phyloP scores from a whole-genome alignment of 495 filamentous ascomycete genomes.

The Endocarpon pusillum region DNA sequence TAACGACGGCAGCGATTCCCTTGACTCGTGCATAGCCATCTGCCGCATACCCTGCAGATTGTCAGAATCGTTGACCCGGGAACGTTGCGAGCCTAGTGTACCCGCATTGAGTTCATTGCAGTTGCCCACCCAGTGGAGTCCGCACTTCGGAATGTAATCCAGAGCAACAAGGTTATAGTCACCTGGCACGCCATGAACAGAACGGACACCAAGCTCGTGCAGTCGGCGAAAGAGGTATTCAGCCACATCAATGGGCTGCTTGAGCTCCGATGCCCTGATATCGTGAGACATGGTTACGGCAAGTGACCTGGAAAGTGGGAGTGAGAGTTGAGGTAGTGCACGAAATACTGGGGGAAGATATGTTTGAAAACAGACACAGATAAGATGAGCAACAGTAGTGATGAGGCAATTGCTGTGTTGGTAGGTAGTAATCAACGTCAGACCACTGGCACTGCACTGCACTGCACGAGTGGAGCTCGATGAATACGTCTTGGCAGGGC shows the following conservation, averaged over 20 bases:
- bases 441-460: too few relatives aligned
- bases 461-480: too few relatives aligned
- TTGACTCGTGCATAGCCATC: constrained; percentile 58
- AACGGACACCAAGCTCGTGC: constrained; percentile 40
- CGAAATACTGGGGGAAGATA: too few relatives aligned
- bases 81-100: constrained; percentile 12
- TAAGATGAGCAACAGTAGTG: too few relatives aligned
- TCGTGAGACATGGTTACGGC: constrained; percentile 34
- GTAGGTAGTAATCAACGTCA: too few relatives aligned
- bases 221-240: constrained; percentile 49
- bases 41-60: constrained; percentile 43
- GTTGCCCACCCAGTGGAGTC: constrained; percentile 49
- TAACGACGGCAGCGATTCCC: constrained; percentile 45
- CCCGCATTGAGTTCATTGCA: constrained; percentile 54
- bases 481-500: too few relatives aligned
- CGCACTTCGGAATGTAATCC: constrained; percentile 42
- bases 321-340: too few relatives aligned
- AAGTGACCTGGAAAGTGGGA: too few relatives aligned
- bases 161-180: constrained; percentile 34
- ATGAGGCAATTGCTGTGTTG: too few relatives aligned
- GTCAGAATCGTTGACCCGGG: constrained; percentile 11
- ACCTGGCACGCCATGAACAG: constrained; percentile 50
- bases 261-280: constrained; percentile 35
- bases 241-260: constrained; percentile 36
- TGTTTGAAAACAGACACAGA: too few relatives aligned